phyloP scores from a whole-genome alignment of 1,284 basidiomycete species.

The Thelephora terrestris region DNA sequence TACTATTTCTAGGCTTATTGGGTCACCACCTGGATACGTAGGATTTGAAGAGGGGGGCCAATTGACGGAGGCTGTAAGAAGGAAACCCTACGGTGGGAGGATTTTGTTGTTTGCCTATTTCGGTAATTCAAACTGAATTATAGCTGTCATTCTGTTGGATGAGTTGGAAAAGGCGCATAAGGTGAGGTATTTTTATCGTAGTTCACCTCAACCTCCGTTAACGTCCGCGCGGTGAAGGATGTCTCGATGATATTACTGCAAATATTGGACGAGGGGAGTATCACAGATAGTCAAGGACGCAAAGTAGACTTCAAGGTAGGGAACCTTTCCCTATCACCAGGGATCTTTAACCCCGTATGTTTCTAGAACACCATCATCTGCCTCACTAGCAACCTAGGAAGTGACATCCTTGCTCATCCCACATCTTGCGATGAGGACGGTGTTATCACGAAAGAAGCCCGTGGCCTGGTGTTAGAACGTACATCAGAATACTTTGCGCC shows the following conservation, averaged over 20 bases:
- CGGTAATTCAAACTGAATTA: constrained; percentile 2
- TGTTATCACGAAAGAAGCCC: constrained; percentile 53
- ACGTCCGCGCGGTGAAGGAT: constrained; percentile 33
- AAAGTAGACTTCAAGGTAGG: constrained; percentile 73
- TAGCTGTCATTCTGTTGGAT: constrained; percentile 73
- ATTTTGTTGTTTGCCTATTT: constrained; percentile 2
- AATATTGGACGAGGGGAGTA: constrained; percentile 83
- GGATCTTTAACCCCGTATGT: constrained; percentile 1
- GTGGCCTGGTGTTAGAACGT: constrained; percentile 62
- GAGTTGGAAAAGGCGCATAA: constrained; percentile 92
- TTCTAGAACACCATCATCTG: constrained; percentile 75
- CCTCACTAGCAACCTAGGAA: constrained; percentile 41
- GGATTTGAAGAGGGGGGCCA: constrained; percentile 92
- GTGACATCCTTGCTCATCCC: constrained; percentile 66
- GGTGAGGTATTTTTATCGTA: constrained; percentile 22
- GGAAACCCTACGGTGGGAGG: constrained; percentile 65
- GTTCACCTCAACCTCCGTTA: neutral
- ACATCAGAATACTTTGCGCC: constrained; percentile 80
- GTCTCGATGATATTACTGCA: constrained; percentile 89
- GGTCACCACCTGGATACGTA: constrained; percentile 87
- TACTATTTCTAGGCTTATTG: constrained; percentile 83
- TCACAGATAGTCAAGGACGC: constrained; percentile 73
- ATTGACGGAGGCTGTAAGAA: constrained; percentile 78
- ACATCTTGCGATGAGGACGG: constrained; percentile 60
- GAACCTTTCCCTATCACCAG: neutral